Percentiles rank a stretch among this genome's conserved stretches.
Conservation (phyloP, 139 green algal genomes). For the Auxenochlorella protothecoides region DNA sequence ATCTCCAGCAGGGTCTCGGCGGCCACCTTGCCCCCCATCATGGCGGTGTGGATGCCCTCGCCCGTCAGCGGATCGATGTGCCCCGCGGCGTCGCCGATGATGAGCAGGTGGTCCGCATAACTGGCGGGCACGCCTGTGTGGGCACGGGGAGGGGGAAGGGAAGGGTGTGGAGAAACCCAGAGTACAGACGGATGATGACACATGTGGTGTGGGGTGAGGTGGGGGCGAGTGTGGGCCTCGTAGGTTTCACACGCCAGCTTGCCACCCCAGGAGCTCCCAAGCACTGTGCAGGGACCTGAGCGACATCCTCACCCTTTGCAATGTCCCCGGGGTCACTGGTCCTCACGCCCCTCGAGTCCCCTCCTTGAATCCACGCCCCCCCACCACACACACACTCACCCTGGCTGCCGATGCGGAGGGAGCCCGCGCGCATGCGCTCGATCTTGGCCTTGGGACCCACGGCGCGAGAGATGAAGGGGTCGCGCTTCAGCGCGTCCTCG, state of each 20-base stretch:
- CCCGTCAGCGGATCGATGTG: conserved; percentile 84
- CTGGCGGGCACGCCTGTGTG: conserved; percentile 45
- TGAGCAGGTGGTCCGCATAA: conserved; percentile 78
- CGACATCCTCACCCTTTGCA: too few species aligned
- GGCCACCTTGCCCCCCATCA: conserved; percentile 83
- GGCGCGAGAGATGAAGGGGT: conserved; percentile 58
- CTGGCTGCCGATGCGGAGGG: conserved; percentile 64
- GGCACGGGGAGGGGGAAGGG: too few species aligned
- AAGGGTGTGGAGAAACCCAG: too few species aligned
- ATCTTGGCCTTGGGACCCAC: conserved; percentile 80
- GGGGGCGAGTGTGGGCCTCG: too few species aligned
- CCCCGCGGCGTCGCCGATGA: conserved; percentile 79
- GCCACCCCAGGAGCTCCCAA: too few species aligned
- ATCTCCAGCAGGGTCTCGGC: conserved; percentile 67
- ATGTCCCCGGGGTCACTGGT: neutral
- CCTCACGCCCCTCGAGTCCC: neutral
- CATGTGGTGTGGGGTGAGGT: too few species aligned
- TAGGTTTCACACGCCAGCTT: too few species aligned
- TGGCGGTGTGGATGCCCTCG: conserved; percentile 88
- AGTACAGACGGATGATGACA: too few species aligned
- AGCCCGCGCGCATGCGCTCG: conserved; percentile 78
- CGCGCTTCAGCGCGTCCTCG: conserved; percentile 70
- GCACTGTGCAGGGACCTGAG: too few species aligned
- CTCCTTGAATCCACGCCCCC: neutral
- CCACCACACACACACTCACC: conserved; percentile 5